Percentiles rank a stretch among this genome's conserved stretches.
Evolutionary conservation across 768 basidiomycete species (phyloP).

Genomic region (Vararia minispora): DNA sequence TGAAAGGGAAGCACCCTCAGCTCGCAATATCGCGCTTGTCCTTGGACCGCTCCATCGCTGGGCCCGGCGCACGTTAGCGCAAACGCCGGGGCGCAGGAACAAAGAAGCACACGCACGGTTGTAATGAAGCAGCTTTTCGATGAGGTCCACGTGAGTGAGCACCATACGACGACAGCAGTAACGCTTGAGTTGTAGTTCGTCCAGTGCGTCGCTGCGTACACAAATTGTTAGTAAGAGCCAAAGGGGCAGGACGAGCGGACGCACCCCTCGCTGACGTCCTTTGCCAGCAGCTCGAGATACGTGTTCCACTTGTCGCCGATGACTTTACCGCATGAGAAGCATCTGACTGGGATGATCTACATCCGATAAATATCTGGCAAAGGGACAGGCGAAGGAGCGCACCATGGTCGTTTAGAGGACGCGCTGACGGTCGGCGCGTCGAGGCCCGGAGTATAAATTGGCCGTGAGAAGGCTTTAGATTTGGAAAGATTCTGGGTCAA

Average conservation of each 20-base stretch:
- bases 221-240: neutral
- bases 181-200: slow-evolving; percentile 79
- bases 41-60: slow-evolving; percentile 19
- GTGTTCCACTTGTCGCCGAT: slow-evolving; percentile 93
- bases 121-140: slow-evolving; percentile 93
- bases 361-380: too few relatives aligned
- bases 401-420: too few relatives aligned
- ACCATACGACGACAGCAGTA: slow-evolving; percentile 99
- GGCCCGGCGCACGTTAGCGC: neutral
- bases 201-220: slow-evolving; percentile 66
- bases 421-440: too few relatives aligned
- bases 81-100: neutral
- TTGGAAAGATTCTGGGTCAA: too few relatives aligned
- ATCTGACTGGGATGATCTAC: slow-evolving; percentile 95
- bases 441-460: too few relatives aligned
- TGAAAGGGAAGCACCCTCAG: too few relatives aligned
- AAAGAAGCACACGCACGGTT: slow-evolving; percentile 53
- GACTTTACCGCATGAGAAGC: slow-evolving; percentile 95
- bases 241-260: slow-evolving; percentile 18
- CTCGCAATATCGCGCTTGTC: slow-evolving; percentile 13
- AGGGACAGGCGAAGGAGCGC: too few relatives aligned
- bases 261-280: slow-evolving; percentile 83
- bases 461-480: too few relatives aligned
- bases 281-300: slow-evolving; percentile 72
- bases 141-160: slow-evolving; percentile 92